Evolutionary conservation across 208 protist species (phyloP).

Genomic region (Tritrichomonas foetus): DNA sequence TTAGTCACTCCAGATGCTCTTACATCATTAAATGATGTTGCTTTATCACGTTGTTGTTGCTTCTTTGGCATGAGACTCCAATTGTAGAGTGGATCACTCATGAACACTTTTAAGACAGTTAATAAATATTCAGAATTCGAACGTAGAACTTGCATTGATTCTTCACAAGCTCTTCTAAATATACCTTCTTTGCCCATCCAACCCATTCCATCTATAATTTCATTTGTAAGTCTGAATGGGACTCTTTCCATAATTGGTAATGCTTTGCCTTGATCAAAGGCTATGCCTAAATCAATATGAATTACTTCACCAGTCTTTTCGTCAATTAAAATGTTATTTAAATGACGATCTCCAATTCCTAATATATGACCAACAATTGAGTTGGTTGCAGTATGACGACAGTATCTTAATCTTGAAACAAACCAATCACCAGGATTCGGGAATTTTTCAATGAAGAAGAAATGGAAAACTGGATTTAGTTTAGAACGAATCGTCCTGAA

Average conservation of each 20-base stretch:
- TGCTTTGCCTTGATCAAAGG: slow-evolving; percentile 56
- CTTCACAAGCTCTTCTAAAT: slow-evolving; percentile 74
- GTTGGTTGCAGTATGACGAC: slow-evolving; percentile 48
- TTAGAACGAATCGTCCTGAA: slow-evolving; percentile 13
- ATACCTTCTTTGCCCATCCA: slow-evolving; percentile 62
- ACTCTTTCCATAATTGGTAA: slow-evolving; percentile 45
- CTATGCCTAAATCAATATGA: slow-evolving; percentile 62
- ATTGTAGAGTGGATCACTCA: slow-evolving; percentile 41
- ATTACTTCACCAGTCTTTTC: slow-evolving; percentile 50
- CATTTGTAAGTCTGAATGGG: slow-evolving; percentile 58
- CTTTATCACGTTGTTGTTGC: background rate
- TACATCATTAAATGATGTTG: background rate
- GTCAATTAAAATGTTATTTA: slow-evolving; percentile 60
- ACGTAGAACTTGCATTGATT: slow-evolving; percentile 74
- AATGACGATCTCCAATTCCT: slow-evolving; percentile 59
- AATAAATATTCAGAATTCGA: slow-evolving; percentile 61
- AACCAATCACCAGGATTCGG: slow-evolving; percentile 44
- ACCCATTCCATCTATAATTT: slow-evolving; percentile 59
- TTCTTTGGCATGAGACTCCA: slow-evolving; percentile 28
- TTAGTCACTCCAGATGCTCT: background rate
- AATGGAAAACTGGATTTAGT: slow-evolving; percentile 49
- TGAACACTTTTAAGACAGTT: slow-evolving; percentile 44
- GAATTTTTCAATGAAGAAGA: slow-evolving; percentile 57
- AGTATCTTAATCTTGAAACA: slow-evolving; percentile 44
- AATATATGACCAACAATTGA: slow-evolving; percentile 58